Evolutionary conservation across 441 rosid genomes (phyloP), one percentile per base, ranked within the genome.

Genomic region (Euphorbia corollata): DNA sequence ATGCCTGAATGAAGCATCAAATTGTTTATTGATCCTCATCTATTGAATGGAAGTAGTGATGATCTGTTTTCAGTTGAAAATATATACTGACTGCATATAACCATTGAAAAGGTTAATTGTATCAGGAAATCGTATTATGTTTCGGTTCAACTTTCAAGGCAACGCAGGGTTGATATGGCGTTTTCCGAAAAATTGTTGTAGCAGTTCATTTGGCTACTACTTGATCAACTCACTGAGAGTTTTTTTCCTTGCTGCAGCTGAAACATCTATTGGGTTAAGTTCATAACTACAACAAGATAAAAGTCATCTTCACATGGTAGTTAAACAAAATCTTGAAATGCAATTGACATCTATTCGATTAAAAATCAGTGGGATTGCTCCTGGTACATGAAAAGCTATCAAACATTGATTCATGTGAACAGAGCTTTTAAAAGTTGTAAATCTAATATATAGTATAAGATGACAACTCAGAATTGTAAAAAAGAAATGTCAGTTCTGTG

Each of bases 361-460:
- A 18, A 13, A 59, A 4, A 67, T 20, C 48, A 68, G 34, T 61
- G 41, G 19, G 38, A 58, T 74, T 47, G 24, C 56, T 61, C 63
- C 15, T 43, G 36, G 63, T 60, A 55, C 73, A 73, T 56, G 38
- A 50, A 10, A 63, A 47, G 53, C 18, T 60, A 61, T 68, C 36
- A 4, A 65, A 32, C 36, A 32, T 32, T 6, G 6, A 32, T 32
- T 32, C 36, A 32, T 32, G 6, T 32, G 6, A 66, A 10, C 48
- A 16, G 58, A 64, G 9, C 34, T 39, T 23, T 27, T 2, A 5
- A 43, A 11, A 39, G 41, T 53, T 30, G 19, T 47, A 6, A 69
- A 11, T 53, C 48, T 41, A 63, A 55, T 38, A 15, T 24, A 51
- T 10, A 50, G 16, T 0, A 22, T 4, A 12, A 18, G 10, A 57